Conservation (phyloP, 768 basidiomycete species). For the Tulasnella sp. region DNA sequence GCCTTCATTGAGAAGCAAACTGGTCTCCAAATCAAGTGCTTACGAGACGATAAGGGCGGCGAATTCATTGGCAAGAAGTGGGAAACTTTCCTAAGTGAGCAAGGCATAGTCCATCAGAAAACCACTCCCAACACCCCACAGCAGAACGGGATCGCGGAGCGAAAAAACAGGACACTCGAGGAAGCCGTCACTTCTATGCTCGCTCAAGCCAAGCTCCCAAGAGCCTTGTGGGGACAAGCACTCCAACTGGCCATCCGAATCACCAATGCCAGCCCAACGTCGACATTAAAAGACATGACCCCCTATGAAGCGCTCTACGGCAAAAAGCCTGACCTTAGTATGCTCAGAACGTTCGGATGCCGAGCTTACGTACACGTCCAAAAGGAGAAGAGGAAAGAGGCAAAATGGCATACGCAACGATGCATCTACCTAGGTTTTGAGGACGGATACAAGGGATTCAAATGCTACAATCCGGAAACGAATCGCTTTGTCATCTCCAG, state of each 20-base stretch:
- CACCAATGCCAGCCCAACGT: background rate
- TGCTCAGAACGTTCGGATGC: slow-evolving; percentile 26
- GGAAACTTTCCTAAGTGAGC: background rate
- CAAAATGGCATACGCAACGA: background rate
- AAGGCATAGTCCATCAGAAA: slow-evolving; percentile 32
- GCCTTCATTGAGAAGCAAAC: too few species aligned
- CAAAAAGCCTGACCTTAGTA: slow-evolving; percentile 13
- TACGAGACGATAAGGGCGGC: too few species aligned
- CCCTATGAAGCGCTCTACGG: slow-evolving; percentile 23
- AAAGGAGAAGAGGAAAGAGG: background rate
- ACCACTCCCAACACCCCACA: slow-evolving; percentile 34
- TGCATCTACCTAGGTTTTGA: slow-evolving; percentile 38
- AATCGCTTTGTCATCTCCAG: slow-evolving; percentile 21
- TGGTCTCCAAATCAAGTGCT: too few species aligned
- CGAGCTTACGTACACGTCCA: background rate
- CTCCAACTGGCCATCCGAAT: slow-evolving; percentile 7
- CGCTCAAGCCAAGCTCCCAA: slow-evolving; percentile 17
- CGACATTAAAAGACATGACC: slow-evolving; percentile 1
- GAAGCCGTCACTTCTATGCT: too few species aligned
- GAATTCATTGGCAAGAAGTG: too few species aligned
- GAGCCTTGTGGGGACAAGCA: slow-evolving; percentile 29
- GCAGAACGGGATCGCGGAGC: background rate
- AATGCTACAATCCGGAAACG: slow-evolving; percentile 34
- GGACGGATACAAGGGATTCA: slow-evolving; percentile 45
- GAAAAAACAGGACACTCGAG: too few species aligned